phyloP scores from a whole-genome alignment of 768 basidiomycete genomes.

The Rubroboletus pulcherrimus region DNA sequence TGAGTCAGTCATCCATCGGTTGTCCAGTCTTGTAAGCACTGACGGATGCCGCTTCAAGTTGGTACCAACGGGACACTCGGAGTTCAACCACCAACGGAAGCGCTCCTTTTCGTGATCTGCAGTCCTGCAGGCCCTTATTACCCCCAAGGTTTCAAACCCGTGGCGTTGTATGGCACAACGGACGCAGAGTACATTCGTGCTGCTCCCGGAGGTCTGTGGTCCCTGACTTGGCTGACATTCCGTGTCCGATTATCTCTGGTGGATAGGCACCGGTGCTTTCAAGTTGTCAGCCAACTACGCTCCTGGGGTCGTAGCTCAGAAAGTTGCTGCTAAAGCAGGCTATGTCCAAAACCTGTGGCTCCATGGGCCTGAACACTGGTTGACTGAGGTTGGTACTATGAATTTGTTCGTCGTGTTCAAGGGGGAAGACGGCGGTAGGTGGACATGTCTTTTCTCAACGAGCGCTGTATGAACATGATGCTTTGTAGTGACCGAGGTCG shows the following conservation, averaged over 20 bases:
- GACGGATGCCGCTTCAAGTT: constrained; percentile 43
- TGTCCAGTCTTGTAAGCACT: not conserved
- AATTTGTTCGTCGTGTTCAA: constrained; percentile 84
- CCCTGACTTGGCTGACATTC: not conserved
- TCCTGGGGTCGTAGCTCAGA: constrained; percentile 82
- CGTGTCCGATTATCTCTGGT: constrained; percentile 5
- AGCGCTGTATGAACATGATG: not conserved
- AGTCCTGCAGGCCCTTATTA: constrained; percentile 76
- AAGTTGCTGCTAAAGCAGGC: constrained; percentile 66
- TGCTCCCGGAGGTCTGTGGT: constrained; percentile 65
- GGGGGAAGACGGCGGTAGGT: constrained; percentile 59
- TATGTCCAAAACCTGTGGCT: constrained; percentile 92
- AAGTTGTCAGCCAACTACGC: constrained; percentile 90
- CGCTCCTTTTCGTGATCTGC: constrained; percentile 62
- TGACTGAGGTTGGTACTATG: constrained; percentile 84
- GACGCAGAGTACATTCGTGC: constrained; percentile 68
- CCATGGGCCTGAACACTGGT: constrained; percentile 55
- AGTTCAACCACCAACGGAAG: constrained; percentile 61
- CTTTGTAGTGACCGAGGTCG: constrained; percentile 46
- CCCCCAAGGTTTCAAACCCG: constrained; percentile 84
- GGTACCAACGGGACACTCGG: constrained; percentile 54
- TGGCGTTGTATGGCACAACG: constrained; percentile 81
- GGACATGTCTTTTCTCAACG: not conserved
- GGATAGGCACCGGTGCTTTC: constrained; percentile 74
- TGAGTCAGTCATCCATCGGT: constrained; percentile 41